Evolutionary conservation across 1,284 basidiomycete genomes (phyloP).

Genomic region (Ceratobasidium sp.): DNA sequence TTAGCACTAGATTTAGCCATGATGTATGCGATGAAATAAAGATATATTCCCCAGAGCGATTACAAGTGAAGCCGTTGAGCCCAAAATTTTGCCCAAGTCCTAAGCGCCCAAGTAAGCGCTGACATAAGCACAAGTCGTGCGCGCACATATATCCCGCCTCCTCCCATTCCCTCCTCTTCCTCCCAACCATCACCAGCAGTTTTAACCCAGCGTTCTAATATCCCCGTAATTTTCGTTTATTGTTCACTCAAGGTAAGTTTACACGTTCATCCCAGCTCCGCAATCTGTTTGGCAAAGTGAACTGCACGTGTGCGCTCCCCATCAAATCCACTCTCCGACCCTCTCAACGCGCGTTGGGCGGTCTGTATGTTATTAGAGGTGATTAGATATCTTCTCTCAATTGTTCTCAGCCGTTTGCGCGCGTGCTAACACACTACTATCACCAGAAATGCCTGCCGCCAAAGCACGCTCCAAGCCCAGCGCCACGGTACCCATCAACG

Average conservation of each 20-base stretch:
- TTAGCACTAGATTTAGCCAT: background rate
- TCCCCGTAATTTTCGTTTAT: too few relatives aligned
- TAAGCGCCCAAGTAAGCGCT: slow-evolving; percentile 1
- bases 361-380: too few relatives aligned
- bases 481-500: background rate
- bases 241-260: background rate
- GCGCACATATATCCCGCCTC: background rate
- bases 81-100: background rate
- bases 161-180: background rate
- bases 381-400: background rate
- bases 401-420: too few relatives aligned
- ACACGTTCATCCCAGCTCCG: background rate
- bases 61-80: background rate
- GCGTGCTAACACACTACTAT: background rate
- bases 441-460: background rate
- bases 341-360: too few relatives aligned
- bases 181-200: slow-evolving; percentile 2
- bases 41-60: background rate
- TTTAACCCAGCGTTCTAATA: background rate
- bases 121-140: background rate
- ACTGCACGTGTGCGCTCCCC: too few relatives aligned
- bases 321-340: too few relatives aligned
- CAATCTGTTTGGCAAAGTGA: background rate
- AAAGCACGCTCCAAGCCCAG: background rate
- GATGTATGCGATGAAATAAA: background rate